phyloP scores from a whole-genome alignment of 2,329 filamentous ascomycete species.

The Paradendryphiella salina region DNA sequence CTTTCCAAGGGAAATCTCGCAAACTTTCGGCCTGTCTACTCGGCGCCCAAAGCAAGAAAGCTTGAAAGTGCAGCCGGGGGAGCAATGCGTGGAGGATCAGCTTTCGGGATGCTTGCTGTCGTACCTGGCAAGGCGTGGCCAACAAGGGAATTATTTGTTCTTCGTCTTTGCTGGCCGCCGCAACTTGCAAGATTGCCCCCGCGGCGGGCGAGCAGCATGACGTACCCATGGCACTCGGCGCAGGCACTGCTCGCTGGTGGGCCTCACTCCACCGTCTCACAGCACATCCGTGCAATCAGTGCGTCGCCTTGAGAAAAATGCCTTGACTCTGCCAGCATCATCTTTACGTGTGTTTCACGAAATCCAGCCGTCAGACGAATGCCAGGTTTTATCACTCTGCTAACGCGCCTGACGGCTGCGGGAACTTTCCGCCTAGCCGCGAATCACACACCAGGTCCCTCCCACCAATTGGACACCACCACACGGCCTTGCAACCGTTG shows the following conservation, averaged over 20 bases:
- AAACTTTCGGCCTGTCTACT: constrained; percentile 4
- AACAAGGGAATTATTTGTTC: constrained; percentile 4
- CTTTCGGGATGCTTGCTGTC: constrained; percentile 15
- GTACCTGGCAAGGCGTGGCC: constrained; percentile 10
- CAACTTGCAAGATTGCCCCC: constrained; percentile 17
- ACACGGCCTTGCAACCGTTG: not conserved
- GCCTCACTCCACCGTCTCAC: constrained; percentile 11
- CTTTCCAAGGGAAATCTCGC: constrained; percentile 6
- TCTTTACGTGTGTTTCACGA: constrained; percentile 7
- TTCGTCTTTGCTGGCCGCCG: constrained; percentile 5
- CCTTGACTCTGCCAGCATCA: constrained; percentile 8
- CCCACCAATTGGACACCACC: not conserved
- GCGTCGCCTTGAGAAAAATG: not conserved
- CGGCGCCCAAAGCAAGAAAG: constrained; percentile 8
- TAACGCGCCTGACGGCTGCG: constrained; percentile 2
- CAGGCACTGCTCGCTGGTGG: constrained; percentile 7
- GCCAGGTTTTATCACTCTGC: constrained; percentile 4
- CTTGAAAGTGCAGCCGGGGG: constrained; percentile 8
- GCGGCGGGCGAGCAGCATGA: constrained; percentile 14
- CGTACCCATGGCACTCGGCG: constrained; percentile 11
- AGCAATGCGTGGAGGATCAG: not conserved
- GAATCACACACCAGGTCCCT: constrained; percentile 1
- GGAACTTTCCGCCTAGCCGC: constrained; percentile 7
- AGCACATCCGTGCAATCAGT: constrained; percentile 3
- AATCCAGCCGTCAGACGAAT: not conserved